Base-by-base conservation (phyloP, 2,329 filamentous ascomycete genomes). In the Coniochaeta ligniaria region DNA sequence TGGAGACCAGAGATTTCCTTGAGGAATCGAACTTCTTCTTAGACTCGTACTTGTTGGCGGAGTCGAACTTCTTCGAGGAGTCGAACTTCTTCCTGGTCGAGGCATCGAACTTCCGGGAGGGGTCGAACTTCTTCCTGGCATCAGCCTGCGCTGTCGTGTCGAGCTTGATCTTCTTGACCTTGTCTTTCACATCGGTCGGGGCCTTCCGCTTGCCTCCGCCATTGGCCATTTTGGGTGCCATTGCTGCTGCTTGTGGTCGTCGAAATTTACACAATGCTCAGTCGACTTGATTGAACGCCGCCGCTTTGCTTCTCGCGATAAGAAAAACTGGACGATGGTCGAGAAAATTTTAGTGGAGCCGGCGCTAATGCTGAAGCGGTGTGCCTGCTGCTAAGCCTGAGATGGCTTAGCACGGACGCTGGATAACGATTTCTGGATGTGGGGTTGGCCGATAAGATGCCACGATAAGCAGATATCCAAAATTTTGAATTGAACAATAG, bases 11-110 rank as follows among this genome's bases (percentile, higher is more conserved):
- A 22, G 66, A 63, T 61, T 74, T 73, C 61, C 70, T 65, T 24
- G 63, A 66, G 12, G 67, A 65, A 26, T 57, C 70, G 4, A 81
- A 68, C 65, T 78, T 78, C 70, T 87, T 87, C 72, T 85, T 85
- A 43, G 71, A 12, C 47, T 52, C 22, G 58, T 68, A 67, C 61
- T 61, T 65, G 52, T 60, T 66, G 28, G 60, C 61, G 45, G 36
- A 36, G 60, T 61, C 63, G 41, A 45, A 52, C 14, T 11, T 26
- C 26, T 52, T 52, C 24, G n/a, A n/a, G 45, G 36, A 36, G 60
- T 61, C 63, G 41, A 45, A 52, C 14, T 11, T 26, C 26, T 52
- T 52, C 24, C 47, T 31, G 14, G 20, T 52, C n/a, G 47, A 52
- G 47, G 47, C 47, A 22, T 52, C 47, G 26, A 52, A 52, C 26